Evolutionary conservation across 2,329 filamentous ascomycete species (phyloP).

Genomic region (Pezicula neosporulosa): DNA sequence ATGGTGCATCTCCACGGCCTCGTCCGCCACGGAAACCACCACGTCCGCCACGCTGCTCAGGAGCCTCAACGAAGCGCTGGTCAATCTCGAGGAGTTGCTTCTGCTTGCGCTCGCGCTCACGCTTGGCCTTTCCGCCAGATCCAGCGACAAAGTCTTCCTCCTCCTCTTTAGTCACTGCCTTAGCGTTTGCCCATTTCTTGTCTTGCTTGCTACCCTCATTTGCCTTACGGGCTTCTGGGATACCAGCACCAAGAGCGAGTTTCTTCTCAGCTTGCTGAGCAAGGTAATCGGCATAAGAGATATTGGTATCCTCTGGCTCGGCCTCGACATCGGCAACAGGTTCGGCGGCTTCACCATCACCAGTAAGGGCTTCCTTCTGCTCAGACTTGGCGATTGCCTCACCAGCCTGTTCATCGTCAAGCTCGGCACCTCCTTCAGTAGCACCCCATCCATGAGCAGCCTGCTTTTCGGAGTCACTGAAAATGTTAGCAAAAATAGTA

Average conservation of each 20-base stretch:
- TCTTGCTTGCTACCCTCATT: constrained; percentile 86
- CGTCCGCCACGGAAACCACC: constrained; percentile 43
- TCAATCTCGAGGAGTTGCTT: constrained; percentile 90
- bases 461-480: constrained; percentile 79
- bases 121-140: constrained; percentile 71
- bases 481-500: constrained; percentile 25
- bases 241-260: constrained; percentile 60
- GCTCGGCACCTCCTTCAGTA: constrained; percentile 76
- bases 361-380: constrained; percentile 64
- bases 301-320: constrained; percentile 69
- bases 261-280: constrained; percentile 76
- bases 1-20: constrained; percentile 47
- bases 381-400: constrained; percentile 86
- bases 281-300: constrained; percentile 88
- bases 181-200: constrained; percentile 92
- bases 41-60: constrained; percentile 51
- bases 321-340: constrained; percentile 41
- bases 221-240: constrained; percentile 75
- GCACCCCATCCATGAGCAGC: constrained; percentile 87
- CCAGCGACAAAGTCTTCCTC: constrained; percentile 76
- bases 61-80: constrained; percentile 73
- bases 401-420: constrained; percentile 87
- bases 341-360: constrained; percentile 42
- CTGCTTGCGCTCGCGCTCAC: constrained; percentile 86
- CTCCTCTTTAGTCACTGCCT: constrained; percentile 60